Conservation (phyloP, 495 filamentous ascomycete genomes). For the Trichocladium uniseriatum region DNA sequence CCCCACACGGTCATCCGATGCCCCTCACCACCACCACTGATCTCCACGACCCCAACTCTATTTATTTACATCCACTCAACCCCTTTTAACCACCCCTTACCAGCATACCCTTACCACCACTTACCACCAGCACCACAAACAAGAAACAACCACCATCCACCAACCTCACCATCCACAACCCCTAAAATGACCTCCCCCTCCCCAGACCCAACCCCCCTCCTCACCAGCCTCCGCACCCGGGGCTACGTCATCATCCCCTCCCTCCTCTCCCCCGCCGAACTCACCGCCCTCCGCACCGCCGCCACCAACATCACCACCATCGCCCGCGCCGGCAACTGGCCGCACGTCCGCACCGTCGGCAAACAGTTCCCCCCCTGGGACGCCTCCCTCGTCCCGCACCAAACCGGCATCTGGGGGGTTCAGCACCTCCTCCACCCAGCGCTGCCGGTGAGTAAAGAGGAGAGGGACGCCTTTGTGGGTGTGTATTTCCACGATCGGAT, state of each 20-base stretch:
- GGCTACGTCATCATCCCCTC: constrained; percentile 34
- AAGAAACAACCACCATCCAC: too few species aligned
- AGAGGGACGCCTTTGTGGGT: constrained; percentile 44
- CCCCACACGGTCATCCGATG: too few species aligned
- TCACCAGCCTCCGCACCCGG: constrained; percentile 20
- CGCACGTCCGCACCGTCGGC: constrained; percentile 68
- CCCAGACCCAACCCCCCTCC: constrained; percentile 15
- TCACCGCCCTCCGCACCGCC: constrained; percentile 43
- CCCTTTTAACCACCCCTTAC: too few species aligned
- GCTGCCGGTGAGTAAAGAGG: constrained; percentile 32
- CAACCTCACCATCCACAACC: too few species aligned
- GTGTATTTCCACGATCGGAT: constrained; percentile 58
- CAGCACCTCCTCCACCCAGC: constrained; percentile 72
- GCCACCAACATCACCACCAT: constrained; percentile 43
- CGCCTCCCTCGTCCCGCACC: constrained; percentile 17
- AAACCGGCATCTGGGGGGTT: constrained; percentile 71
- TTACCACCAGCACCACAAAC: too few species aligned
- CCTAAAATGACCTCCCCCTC: neutral
- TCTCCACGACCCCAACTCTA: too few species aligned
- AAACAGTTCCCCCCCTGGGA: constrained; percentile 84
- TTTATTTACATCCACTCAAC: too few species aligned
- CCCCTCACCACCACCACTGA: too few species aligned
- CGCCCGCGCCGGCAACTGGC: constrained; percentile 58
- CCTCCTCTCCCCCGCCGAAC: constrained; percentile 21
- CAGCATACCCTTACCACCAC: too few species aligned